Conservation (phyloP, 2,329 filamentous ascomycete genomes). For the Colletotrichum tropicicola region DNA sequence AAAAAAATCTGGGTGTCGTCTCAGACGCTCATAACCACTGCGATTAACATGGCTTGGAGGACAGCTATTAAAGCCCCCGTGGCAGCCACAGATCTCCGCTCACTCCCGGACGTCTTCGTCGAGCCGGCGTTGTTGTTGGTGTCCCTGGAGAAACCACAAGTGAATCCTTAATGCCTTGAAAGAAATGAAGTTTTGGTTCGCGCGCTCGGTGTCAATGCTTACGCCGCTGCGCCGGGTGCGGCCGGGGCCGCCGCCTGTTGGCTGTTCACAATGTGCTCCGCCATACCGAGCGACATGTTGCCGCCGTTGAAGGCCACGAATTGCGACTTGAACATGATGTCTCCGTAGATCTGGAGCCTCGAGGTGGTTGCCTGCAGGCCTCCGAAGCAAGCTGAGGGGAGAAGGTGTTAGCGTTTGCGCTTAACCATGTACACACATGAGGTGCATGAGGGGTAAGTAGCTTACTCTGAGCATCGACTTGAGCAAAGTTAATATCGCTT, state of each 20-base stretch:
- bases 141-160: slow-evolving; percentile 18
- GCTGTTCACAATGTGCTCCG: slow-evolving; percentile 35
- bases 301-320: slow-evolving; percentile 66
- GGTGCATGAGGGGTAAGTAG: slow-evolving; percentile 20
- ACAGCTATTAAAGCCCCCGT: slow-evolving; percentile 15
- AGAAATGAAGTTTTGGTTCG: background rate
- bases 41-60: slow-evolving; percentile 17
- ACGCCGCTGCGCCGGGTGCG: slow-evolving; percentile 24
- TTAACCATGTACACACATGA: background rate
- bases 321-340: slow-evolving; percentile 70
- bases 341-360: slow-evolving; percentile 69
- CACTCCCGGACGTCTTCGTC: slow-evolving; percentile 7
- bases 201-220: slow-evolving; percentile 22
- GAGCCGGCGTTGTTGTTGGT: slow-evolving; percentile 25
- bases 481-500: slow-evolving; percentile 61
- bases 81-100: background rate
- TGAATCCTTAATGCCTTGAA: slow-evolving; percentile 25
- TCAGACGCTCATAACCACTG: slow-evolving; percentile 20
- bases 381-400: slow-evolving; percentile 66
- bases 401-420: background rate
- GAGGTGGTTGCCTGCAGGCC: slow-evolving; percentile 69
- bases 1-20: background rate
- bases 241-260: slow-evolving; percentile 11
- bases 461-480: slow-evolving; percentile 60
- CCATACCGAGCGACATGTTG: slow-evolving; percentile 63